A percentile compares a stretch with the other conserved stretches of the same genome.
These are phyloP conservation scores for Phallus indusiatus DNA, from an alignment of 768 basidiomycete species.

Conservation along the genomic window DNA sequence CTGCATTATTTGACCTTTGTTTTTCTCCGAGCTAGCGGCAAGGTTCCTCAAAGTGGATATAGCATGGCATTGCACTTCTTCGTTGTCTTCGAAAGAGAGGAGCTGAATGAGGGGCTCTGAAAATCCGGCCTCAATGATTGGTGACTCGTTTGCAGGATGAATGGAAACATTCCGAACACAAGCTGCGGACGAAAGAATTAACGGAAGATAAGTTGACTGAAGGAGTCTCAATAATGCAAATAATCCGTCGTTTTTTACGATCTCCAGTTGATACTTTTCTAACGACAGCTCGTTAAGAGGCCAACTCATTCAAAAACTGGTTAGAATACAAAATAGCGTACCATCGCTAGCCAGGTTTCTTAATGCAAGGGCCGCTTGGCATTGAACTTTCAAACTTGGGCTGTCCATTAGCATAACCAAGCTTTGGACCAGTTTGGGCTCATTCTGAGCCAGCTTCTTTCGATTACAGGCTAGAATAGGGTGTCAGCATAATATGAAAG, in stretches of 20 bases:
- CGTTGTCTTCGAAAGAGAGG: slow-evolving; percentile 96
- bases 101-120: slow-evolving; percentile 92
- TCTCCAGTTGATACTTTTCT: slow-evolving; percentile 99
- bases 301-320: not conserved
- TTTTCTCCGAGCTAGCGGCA: slow-evolving; percentile 95
- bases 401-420: slow-evolving; percentile 96
- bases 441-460: slow-evolving; percentile 88
- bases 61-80: slow-evolving; percentile 98
- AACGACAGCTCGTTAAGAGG: not conserved
- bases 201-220: slow-evolving; percentile 92
- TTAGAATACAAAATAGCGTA: slow-evolving; percentile 25
- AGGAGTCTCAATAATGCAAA: slow-evolving; percentile 87
- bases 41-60: slow-evolving; percentile 95
- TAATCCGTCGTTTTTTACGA: slow-evolving; percentile 92
- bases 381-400: slow-evolving; percentile 95
- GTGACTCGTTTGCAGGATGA: slow-evolving; percentile 96
- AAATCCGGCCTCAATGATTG: slow-evolving; percentile 98
- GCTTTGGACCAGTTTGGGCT: slow-evolving; percentile 90
- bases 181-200: slow-evolving; percentile 95
- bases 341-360: slow-evolving; percentile 97
- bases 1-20: slow-evolving; percentile 95
- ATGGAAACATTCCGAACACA: slow-evolving; percentile 99
- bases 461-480: slow-evolving; percentile 66
- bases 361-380: slow-evolving; percentile 92
- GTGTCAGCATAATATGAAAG: slow-evolving; percentile 2